phyloP scores from a whole-genome alignment of 768 basidiomycete species.

The Russula lepida region DNA sequence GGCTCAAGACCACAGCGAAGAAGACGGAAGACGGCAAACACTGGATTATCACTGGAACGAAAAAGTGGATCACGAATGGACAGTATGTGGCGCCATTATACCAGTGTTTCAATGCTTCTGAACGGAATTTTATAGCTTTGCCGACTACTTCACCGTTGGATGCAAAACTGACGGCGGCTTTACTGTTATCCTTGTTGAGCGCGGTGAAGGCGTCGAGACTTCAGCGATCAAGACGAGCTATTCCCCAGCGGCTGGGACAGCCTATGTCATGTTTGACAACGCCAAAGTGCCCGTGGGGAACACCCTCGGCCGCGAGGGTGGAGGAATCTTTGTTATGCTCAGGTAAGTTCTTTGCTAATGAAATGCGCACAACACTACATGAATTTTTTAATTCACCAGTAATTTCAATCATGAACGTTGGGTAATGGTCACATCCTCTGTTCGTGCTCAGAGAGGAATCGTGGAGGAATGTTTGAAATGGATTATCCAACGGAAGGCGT shows the following conservation, averaged over 20 bases:
- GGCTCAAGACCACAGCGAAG: conserved; percentile 66
- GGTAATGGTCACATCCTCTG: conserved; percentile 77
- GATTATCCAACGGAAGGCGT: conserved; percentile 83
- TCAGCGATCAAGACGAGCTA: conserved; percentile 88
- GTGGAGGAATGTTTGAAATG: conserved; percentile 89
- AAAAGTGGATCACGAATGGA: conserved; percentile 86
- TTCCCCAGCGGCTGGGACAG: conserved; percentile 80
- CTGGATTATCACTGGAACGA: conserved; percentile 80
- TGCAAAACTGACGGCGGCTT: conserved; percentile 70
- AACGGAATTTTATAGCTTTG: conserved; percentile 29
- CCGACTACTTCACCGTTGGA: conserved; percentile 56
- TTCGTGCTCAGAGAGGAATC: conserved; percentile 52
- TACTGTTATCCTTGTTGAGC: conserved; percentile 80
- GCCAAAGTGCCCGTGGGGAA: conserved; percentile 84
- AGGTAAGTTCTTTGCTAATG: conserved; percentile 30
- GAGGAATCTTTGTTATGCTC: conserved; percentile 57
- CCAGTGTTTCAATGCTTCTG: neutral
- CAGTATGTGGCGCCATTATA: conserved; percentile 30
- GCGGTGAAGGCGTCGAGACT: conserved; percentile 75
- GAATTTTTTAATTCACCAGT: conserved; percentile 29
- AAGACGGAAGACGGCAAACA: conserved; percentile 77
- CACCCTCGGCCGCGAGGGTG: conserved; percentile 73
- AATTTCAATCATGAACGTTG: conserved; percentile 96
- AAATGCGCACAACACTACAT: neutral
- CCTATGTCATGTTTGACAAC: conserved; percentile 73